Evolutionary conservation across 75 land plant genomes (phyloP), one percentile per base, ranked within the genome.

Genomic region (Gnetum montanum): DNA sequence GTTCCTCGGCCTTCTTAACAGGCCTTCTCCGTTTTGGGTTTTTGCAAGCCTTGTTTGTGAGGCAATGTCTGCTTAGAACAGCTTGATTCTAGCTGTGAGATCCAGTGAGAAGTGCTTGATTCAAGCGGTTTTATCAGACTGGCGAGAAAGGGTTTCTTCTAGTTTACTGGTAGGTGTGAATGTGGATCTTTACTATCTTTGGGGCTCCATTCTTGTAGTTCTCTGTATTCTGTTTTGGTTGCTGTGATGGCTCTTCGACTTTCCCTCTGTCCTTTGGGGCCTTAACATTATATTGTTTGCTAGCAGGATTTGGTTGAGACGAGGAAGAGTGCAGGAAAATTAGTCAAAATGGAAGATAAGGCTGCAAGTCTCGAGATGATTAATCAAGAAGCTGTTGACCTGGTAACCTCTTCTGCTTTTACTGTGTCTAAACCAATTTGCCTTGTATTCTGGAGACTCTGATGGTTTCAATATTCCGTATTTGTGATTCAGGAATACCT

Each of bases 361-460:
- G 29, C 41, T 34, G 72, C 37, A 3, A 44, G 20, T 13, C 72
- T 71, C 15, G 64, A 67, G 38, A 56, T 72, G 41, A 54, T 71
- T 31, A 71, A 67, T 49, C 67, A 60, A 19, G 74, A 71, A 57
- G 71, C 72, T 18, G 74, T 71, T n/a, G 74, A 71, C 53, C 37
- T 71, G 74, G 74, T 71, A 60, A 35, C 44, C 6, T 61, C 16
- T 8, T 40, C 43, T 11, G 43, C 4, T 13, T 40, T 15, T 41
- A 41, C 43, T 41, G 18, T 41, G 3, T 15, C n/a, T 41, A n/a
- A n/a, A n/a, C n/a, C n/a, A n/a, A 18, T 41, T 38, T 41, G 4
- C 0, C 3, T 5, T 1, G 43, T 41, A 4, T 41, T n/a, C n/a
- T n/a, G n/a, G 43, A 41, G 16, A 15, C 0, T 15, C 16, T 4